A percentile compares a stretch with the other conserved stretches of the same genome.
phyloP scores from a whole-genome alignment of 2,329 filamentous ascomycete species.

The Pestalotiopsis sp. region DNA sequence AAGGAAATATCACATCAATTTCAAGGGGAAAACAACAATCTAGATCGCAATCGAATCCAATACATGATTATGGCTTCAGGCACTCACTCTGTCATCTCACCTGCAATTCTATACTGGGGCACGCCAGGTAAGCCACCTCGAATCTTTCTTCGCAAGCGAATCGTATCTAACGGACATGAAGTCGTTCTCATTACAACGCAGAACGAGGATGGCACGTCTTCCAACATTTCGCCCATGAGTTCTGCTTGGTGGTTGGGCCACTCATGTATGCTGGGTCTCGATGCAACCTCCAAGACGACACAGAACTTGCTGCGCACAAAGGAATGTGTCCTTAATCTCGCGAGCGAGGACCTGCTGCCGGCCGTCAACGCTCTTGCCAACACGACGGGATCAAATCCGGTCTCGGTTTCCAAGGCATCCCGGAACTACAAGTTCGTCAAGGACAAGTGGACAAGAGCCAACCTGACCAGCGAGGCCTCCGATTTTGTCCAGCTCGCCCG shows the following conservation, averaged over 20 bases:
- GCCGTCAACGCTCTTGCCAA: conserved; percentile 40
- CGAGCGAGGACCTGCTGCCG: conserved; percentile 36
- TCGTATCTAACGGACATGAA: not conserved
- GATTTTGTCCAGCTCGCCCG: conserved; percentile 36
- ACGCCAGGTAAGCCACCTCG: conserved; percentile 27
- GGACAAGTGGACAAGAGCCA: conserved; percentile 40
- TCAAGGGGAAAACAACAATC: not conserved
- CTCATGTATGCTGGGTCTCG: conserved; percentile 45
- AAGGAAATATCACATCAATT: not conserved
- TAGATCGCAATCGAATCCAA: not conserved
- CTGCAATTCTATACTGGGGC: conserved; percentile 44
- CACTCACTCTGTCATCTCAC: conserved; percentile 33
- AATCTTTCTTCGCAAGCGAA: not conserved
- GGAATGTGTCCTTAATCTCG: conserved; percentile 46
- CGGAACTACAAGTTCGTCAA: conserved; percentile 38
- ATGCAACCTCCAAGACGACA: conserved; percentile 37
- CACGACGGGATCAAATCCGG: conserved; percentile 36
- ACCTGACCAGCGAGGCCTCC: conserved; percentile 37
- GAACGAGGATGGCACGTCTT: conserved; percentile 40
- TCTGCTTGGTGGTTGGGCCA: conserved; percentile 48
- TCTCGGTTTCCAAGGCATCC: conserved; percentile 30
- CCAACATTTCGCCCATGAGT: conserved; percentile 46
- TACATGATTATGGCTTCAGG: not conserved
- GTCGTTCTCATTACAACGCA: conserved; percentile 41
- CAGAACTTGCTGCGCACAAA: conserved; percentile 42